A percentile compares a stretch with the other conserved stretches of the same genome.
Evolutionary conservation across 192 early-diverging fungal species (phyloP).

Genomic region (Chytriomyces hyalinus): DNA sequence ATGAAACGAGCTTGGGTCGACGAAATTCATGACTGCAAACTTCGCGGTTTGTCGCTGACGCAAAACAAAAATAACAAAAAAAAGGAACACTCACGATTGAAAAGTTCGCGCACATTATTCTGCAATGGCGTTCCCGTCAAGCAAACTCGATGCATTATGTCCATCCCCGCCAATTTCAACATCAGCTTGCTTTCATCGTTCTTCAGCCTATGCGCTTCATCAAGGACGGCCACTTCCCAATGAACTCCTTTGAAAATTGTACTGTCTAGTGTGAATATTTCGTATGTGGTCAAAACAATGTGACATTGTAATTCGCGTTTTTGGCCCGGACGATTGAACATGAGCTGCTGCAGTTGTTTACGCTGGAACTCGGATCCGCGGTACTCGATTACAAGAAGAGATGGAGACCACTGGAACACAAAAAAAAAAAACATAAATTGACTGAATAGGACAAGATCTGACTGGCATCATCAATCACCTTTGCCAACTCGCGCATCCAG

Average conservation of each 20-base stretch:
- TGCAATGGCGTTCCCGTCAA: slow-evolving; percentile 62
- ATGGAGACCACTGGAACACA: slow-evolving; percentile 25
- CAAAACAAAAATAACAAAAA: slow-evolving; percentile 49
- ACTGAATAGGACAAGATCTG: no score
- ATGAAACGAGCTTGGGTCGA: slow-evolving; percentile 47
- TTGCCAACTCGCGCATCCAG: slow-evolving; percentile 73
- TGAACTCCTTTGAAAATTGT: slow-evolving; percentile 52
- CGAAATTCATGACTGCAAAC: slow-evolving; percentile 48
- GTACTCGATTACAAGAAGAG: slow-evolving; percentile 52
- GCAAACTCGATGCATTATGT: slow-evolving; percentile 57
- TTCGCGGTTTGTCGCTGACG: slow-evolving; percentile 14
- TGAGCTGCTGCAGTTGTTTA: slow-evolving; percentile 55
- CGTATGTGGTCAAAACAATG: slow-evolving; percentile 72
- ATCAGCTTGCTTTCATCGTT: slow-evolving; percentile 69
- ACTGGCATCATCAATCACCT: slow-evolving; percentile 64
- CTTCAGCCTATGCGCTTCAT: slow-evolving; percentile 82
- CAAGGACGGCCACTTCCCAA: slow-evolving; percentile 70
- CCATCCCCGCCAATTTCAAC: slow-evolving; percentile 51
- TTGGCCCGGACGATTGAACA: slow-evolving; percentile 42
- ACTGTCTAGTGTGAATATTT: slow-evolving; percentile 55
- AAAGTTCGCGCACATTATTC: slow-evolving; percentile 74
- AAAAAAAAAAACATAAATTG: no score
- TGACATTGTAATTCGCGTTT: slow-evolving; percentile 58
- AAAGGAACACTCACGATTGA: slow-evolving; percentile 66
- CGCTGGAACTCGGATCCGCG: slow-evolving; percentile 54